Conservation (phyloP, 441 rosid genomes). For the Bruguiera hainesii region DNA sequence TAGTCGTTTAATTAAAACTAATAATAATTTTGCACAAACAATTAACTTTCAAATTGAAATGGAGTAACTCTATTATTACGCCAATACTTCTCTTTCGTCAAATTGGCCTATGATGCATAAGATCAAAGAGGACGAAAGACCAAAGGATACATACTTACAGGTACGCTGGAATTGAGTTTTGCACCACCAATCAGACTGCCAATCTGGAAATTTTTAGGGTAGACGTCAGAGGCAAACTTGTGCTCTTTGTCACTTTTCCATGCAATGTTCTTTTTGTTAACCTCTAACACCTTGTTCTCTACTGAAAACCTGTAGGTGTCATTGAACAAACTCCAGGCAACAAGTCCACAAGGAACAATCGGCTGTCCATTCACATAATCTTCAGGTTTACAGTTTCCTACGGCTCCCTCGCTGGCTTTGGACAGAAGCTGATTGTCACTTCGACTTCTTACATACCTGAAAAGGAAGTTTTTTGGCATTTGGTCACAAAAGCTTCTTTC, state of each 20-base stretch:
- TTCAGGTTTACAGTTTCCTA: conserved; percentile 56
- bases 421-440: conserved; percentile 52
- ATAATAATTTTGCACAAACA: not conserved
- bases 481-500: not conserved
- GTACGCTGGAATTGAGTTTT: conserved; percentile 35
- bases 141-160: conserved; percentile 39
- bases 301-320: conserved; percentile 58
- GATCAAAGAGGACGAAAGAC: not conserved
- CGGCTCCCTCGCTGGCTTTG: conserved; percentile 19
- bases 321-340: conserved; percentile 92
- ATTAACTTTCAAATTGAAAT: too few species aligned
- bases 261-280: conserved; percentile 60
- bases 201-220: conserved; percentile 55
- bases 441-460: conserved; percentile 68
- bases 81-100: too few species aligned
- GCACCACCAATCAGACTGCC: conserved; percentile 56
- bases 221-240: conserved; percentile 64
- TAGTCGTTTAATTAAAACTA: not conserved
- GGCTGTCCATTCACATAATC: conserved; percentile 22
- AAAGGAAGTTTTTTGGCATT: not conserved
- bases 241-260: conserved; percentile 78
- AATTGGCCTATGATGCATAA: too few species aligned
- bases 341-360: conserved; percentile 85
- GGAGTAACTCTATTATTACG: too few species aligned
- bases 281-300: conserved; percentile 33